Base-by-base conservation (phyloP, 192 early-diverging fungal species). In the Chytriomyces sp. region DNA sequence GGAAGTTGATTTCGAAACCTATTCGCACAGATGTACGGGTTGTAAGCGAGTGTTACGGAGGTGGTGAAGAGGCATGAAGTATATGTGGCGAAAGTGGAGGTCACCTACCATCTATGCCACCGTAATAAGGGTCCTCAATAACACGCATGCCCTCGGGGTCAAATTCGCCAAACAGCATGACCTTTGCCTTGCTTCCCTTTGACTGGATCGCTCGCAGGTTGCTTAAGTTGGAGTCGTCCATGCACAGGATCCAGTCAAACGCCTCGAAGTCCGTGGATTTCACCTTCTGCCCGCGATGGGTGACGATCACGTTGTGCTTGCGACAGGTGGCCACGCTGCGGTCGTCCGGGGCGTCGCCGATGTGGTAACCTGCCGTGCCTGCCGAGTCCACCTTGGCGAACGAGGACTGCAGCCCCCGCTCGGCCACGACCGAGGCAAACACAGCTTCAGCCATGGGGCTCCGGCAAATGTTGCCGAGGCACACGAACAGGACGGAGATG, bases 391-490 rank as follows among this genome's bases (percentile, higher is more conserved):
- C 90, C 19, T 67, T 64, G 4, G 22, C 34, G 75, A 97, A 93
- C 1, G 64, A 64, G 4, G 81, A 73, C 19, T 66, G 52, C 17
- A 93, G 78, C 5, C 83, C 77, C 52, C 79, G 74, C 59, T 90
- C 37, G 33, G 84, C 81, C n/a, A 96, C 85, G 26, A 80, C 82
- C 64, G 92, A 83, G 0, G 80, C 77, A 75, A 99, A 98, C 7
- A 96, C 96, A 5, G 95, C 95, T 77, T 94, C 94, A 41, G 94
- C 79, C 96, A 96, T 98, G 4, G 93, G 93, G 5, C 87, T 89
- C 39, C 93, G 86, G 83, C 92, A 95, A 62, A 95, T 95, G 79
- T 95, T 95, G 64, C 93, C 93, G 55, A 80, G 70, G 62, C 82
- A 84, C 4, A 84, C 79, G 49, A 84, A 80, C 10, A 84, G 61